phyloP scores from a whole-genome alignment of 768 basidiomycete species.

The Tubosaeta sp. region DNA sequence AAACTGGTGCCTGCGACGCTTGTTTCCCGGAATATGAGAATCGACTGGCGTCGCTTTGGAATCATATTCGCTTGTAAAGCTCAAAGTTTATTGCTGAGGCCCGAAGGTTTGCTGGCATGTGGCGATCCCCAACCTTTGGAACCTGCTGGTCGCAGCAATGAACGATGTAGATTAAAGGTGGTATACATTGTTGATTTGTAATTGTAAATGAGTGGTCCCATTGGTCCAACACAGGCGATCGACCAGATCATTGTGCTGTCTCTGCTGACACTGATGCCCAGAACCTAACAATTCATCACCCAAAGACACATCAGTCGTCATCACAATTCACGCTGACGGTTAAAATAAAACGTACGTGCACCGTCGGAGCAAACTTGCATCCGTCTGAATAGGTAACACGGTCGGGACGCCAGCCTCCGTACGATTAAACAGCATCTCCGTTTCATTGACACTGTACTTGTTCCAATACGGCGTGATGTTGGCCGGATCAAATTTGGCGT shows the following conservation, averaged over 20 bases:
- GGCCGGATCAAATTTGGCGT: conserved; percentile 14
- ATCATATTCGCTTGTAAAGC: no score
- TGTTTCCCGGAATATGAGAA: no score
- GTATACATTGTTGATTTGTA: no score
- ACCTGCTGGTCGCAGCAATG: no score
- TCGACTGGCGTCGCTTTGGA: no score
- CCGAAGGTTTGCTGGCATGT: no score
- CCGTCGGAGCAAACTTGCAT: neutral
- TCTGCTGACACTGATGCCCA: conserved; percentile 9
- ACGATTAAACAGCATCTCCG: conserved; percentile 17
- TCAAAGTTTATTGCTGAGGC: no score
- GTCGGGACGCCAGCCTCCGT: conserved; percentile 3
- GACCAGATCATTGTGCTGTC: conserved; percentile 8
- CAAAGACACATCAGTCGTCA: neutral
- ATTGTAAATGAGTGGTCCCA: no score
- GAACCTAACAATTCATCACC: conserved; percentile 5
- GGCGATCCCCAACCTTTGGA: no score
- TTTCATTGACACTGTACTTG: neutral
- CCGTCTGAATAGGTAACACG: conserved; percentile 1
- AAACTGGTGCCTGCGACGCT: no score
- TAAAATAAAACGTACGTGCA: no score
- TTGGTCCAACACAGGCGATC: neutral
- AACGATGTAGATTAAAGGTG: no score
- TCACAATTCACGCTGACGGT: neutral
- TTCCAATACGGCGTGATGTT: conserved; percentile 19